Percentiles rank a stretch among this genome's conserved stretches.
phyloP scores from a whole-genome alignment of 371 early-diverging fungal genomes.

The Quaeritorhiza haematococci region DNA sequence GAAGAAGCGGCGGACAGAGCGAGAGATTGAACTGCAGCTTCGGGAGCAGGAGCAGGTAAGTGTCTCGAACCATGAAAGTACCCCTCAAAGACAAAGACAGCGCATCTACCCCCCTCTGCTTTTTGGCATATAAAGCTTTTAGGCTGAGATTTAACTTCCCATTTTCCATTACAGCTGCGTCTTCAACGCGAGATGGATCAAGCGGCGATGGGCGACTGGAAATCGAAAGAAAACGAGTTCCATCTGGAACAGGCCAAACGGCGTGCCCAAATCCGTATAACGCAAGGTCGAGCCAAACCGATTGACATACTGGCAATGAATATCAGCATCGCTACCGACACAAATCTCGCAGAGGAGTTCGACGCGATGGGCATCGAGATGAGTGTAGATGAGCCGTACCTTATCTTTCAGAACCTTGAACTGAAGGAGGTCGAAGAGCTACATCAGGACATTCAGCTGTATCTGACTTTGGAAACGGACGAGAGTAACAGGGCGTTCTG shows the following conservation, averaged over 20 bases:
- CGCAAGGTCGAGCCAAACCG: conserved; percentile 80
- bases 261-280: conserved; percentile 86
- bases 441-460: conserved; percentile 79
- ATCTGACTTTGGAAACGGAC: conserved; percentile 75
- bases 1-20: conserved; percentile 68
- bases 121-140: background rate
- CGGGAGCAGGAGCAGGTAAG: conserved; percentile 75
- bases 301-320: conserved; percentile 92
- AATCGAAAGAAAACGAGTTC: conserved; percentile 85
- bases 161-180: conserved; percentile 14
- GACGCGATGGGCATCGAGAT: conserved; percentile 72
- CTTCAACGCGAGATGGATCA: conserved; percentile 76
- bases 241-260: conserved; percentile 83
- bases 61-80: conserved; percentile 8
- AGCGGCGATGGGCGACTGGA: conserved; percentile 92
- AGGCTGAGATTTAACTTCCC: background rate
- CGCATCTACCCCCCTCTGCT: too few relatives aligned
- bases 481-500: conserved; percentile 73
- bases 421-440: conserved; percentile 70
- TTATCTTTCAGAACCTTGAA: conserved; percentile 66
- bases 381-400: conserved; percentile 82
- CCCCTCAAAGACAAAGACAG: background rate
- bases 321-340: conserved; percentile 66
- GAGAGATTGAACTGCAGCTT: conserved; percentile 75
- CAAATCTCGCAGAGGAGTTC: conserved; percentile 54